These are phyloP conservation scores for Rhynchospora pubera DNA, from an alignment of 176 grass and related monocot species.

Conservation along the genomic window DNA sequence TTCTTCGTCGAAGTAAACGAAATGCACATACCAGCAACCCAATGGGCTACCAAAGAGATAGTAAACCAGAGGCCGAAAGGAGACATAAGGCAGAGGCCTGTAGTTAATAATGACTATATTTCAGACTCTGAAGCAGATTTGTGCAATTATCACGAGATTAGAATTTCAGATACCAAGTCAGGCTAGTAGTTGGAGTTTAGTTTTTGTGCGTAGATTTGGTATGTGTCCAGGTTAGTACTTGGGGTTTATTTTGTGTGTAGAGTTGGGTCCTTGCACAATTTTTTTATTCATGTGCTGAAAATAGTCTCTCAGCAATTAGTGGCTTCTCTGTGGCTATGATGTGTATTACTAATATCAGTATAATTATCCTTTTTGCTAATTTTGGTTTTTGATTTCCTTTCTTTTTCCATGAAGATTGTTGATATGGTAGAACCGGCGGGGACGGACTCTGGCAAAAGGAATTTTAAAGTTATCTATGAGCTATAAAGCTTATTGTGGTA, in stretches of 20 bases:
- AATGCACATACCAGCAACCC: background rate
- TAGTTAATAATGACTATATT: background rate
- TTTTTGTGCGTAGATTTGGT: background rate
- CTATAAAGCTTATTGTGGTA: too few species aligned
- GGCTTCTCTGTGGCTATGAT: background rate
- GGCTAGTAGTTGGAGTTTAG: background rate
- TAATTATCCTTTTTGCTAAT: background rate
- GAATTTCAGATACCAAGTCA: constrained; percentile 2
- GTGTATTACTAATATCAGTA: background rate
- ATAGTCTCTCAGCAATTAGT: background rate
- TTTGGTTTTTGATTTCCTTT: background rate
- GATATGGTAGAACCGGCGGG: too few species aligned
- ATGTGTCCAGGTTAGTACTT: background rate
- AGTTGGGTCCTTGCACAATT: background rate
- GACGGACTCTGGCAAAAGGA: too few species aligned
- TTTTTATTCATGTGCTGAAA: constrained; percentile 10
- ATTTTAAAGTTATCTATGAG: too few species aligned
- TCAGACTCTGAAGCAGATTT: constrained; percentile 9
- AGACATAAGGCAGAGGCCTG: constrained; percentile 15
- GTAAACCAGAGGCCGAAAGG: constrained; percentile 8
- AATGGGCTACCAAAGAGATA: background rate
- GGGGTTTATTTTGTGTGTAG: too few species aligned
- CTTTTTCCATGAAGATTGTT: background rate
- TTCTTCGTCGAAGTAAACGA: constrained; percentile 11
- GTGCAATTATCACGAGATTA: background rate